Evolutionary conservation across 345 rosid genomes (phyloP), one percentile per base, ranked within the genome.

Genomic region (Brassica juncea): DNA sequence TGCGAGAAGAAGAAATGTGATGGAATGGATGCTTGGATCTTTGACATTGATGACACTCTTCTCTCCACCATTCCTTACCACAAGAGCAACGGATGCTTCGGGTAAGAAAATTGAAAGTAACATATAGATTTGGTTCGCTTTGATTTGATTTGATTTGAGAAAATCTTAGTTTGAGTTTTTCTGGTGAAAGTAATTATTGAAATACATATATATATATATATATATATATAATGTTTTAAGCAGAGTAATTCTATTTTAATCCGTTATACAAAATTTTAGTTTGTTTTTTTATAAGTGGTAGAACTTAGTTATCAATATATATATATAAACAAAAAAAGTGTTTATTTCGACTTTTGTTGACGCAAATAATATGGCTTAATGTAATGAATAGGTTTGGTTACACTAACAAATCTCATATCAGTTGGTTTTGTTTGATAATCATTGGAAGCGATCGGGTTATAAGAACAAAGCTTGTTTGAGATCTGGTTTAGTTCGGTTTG

Each of bases 1-100:
- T 88, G 92, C 44, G 84, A 76, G 35, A 63, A 72, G 66, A 66
- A 76, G 74, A 61, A 27, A 66, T 77, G 84, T 4, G 92, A 89
- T 55, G 91, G 89, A 0, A 87, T 88, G 82, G 97, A 89, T 80
- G 91, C 91, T 57, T 91, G 94, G 97, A 82, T 89, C 72, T 91
- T 89, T 70, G 91, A 91, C 62, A 81, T 91, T 28, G 95, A 90
- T 66, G 92, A 90, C 25, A 90, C 95, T 5, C 88, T 90, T 21
- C 83, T 90, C 42, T 91, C 96, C 6, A 91, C 93, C 83, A 77
- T 91, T 49, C 93, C 96, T 81, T 91, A 83, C 82, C 88, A 77
- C 88, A 86, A 91, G 84, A 85, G 82, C 75, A 84, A 86, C 66
- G 86, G 86, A 19, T 84, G 79, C 32, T 91, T 86, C 55, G 93